phyloP scores from a whole-genome alignment of 345 rosid genomes.

The Durio zibethinus region DNA sequence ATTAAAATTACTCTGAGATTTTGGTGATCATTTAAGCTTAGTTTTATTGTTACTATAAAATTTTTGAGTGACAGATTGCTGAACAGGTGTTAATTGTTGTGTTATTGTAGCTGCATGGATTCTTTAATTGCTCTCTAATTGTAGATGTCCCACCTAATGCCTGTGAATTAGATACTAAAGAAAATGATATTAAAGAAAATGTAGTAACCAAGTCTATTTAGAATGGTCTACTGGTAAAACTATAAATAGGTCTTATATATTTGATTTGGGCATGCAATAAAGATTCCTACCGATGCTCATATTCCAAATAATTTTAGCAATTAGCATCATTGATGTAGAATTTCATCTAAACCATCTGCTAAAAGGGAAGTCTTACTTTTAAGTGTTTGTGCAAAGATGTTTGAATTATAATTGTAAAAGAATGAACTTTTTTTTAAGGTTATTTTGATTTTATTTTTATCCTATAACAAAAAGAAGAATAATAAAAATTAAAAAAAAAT shows the following conservation, averaged over 20 bases:
- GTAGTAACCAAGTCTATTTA: slow-evolving; percentile 39
- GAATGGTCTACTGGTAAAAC: slow-evolving; percentile 60
- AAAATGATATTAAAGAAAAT: slow-evolving; percentile 40
- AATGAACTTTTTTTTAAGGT: neutral
- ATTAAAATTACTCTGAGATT: neutral
- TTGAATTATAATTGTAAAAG: neutral
- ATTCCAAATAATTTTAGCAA: neutral
- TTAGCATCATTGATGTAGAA: neutral
- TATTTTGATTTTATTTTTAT: no score
- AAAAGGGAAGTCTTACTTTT: neutral
- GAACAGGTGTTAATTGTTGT: neutral
- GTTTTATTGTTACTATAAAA: neutral
- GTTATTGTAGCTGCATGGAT: slow-evolving; percentile 82
- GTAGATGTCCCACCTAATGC: slow-evolving; percentile 85
- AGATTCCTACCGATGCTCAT: neutral
- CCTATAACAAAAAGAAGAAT: no score
- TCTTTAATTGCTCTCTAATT: slow-evolving; percentile 93
- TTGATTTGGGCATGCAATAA: neutral
- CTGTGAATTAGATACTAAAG: slow-evolving; percentile 57
- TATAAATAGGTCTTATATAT: slow-evolving; percentile 32
- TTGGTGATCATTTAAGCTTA: neutral
- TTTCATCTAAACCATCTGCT: neutral
- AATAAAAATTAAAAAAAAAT: no score
- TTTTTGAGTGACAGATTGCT: neutral
- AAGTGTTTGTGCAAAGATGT: neutral